phyloP scores from a whole-genome alignment of 2,329 filamentous ascomycete species.

The Tolypocladium amazonense region DNA sequence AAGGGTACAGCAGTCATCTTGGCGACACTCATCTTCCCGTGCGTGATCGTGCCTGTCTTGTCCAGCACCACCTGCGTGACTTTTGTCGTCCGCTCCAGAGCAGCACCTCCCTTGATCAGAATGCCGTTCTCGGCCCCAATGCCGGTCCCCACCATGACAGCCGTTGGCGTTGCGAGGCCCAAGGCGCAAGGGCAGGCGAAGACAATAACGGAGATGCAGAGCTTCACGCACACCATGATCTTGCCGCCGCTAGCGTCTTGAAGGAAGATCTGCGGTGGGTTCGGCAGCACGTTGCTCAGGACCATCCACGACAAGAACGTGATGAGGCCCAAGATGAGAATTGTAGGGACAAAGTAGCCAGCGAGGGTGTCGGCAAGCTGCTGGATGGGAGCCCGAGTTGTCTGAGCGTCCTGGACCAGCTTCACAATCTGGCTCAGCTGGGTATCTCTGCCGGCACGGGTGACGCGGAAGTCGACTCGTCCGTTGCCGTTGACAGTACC shows the following conservation, averaged over 20 bases:
- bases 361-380: conserved; percentile 82
- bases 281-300: conserved; percentile 70
- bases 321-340: conserved; percentile 69
- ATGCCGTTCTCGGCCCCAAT: conserved; percentile 93
- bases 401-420: conserved; percentile 96
- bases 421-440: conserved; percentile 97
- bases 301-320: conserved; percentile 95
- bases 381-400: conserved; percentile 87
- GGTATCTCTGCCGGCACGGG: conserved; percentile 84
- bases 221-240: conserved; percentile 91
- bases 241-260: conserved; percentile 75
- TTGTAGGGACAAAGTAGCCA: conserved; percentile 86
- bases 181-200: conserved; percentile 96
- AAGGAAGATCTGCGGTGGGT: conserved; percentile 84
- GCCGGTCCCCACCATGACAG: conserved; percentile 98
- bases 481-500: conserved; percentile 94
- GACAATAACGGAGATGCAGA: conserved; percentile 97
- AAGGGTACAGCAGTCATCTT: conserved; percentile 52
- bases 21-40: conserved; percentile 91
- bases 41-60: conserved; percentile 91
- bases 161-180: conserved; percentile 90
- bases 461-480: conserved; percentile 84
- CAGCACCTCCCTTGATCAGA: conserved; percentile 91
- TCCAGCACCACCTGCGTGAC: conserved; percentile 86
- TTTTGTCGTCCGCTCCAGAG: conserved; percentile 81